Conservation (phyloP, 164 flowering plant genomes). For the Magnolia changhungtana region DNA sequence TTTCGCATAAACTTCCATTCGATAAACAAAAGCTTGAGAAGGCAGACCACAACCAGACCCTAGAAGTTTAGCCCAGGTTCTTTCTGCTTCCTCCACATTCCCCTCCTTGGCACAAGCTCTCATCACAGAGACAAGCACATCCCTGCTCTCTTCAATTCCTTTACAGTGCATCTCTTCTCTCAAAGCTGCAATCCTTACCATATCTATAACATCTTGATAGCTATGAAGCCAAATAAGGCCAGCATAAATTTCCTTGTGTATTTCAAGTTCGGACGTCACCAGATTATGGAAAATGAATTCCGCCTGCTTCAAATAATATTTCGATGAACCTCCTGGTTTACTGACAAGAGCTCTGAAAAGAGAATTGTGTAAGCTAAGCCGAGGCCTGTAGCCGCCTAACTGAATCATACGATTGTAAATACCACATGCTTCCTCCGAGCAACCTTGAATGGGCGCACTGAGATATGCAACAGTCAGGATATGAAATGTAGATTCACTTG, state of each 20-base stretch:
- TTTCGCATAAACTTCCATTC: slow-evolving; percentile 75
- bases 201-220: slow-evolving; percentile 74
- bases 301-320: slow-evolving; percentile 72
- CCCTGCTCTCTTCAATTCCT: slow-evolving; percentile 62
- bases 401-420: slow-evolving; percentile 94
- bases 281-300: slow-evolving; percentile 85
- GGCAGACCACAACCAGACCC: slow-evolving; percentile 36
- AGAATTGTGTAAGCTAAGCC: slow-evolving; percentile 76
- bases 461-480: slow-evolving; percentile 76
- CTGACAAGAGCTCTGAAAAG: slow-evolving; percentile 77
- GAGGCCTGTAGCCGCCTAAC: slow-evolving; percentile 81
- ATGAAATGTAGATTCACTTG: slow-evolving; percentile 89
- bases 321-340: slow-evolving; percentile 56
- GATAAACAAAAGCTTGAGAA: slow-evolving; percentile 66
- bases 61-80: slow-evolving; percentile 60
- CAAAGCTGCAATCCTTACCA: slow-evolving; percentile 49
- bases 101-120: slow-evolving; percentile 81
- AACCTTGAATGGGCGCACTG: slow-evolving; percentile 55
- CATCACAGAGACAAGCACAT: slow-evolving; percentile 73
- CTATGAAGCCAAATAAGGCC: slow-evolving; percentile 95
- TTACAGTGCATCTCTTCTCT: slow-evolving; percentile 55
- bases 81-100: slow-evolving; percentile 72
- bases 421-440: slow-evolving; percentile 79
- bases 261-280: slow-evolving; percentile 59
- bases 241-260: slow-evolving; percentile 68